A percentile compares a stretch with the other conserved stretches of the same genome.
Evolutionary conservation across 2,329 filamentous ascomycete species (phyloP).

Genomic region (Cladophialophora psammophila): DNA sequence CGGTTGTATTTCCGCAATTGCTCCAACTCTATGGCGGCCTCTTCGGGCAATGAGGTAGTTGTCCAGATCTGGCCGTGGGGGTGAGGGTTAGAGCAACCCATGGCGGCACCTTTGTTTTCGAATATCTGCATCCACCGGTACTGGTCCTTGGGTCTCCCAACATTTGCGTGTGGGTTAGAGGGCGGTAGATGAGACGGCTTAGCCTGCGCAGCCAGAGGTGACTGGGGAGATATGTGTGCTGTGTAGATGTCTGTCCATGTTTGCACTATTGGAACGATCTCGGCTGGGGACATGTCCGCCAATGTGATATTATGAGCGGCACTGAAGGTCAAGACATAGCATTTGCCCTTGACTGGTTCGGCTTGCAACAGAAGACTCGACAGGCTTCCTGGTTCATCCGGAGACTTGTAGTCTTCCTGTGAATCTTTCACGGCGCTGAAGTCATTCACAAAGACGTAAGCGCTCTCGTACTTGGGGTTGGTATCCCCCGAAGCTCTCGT

Average conservation of each 20-base stretch:
- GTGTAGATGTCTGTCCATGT: constrained; percentile 94
- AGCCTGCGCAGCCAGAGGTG: constrained; percentile 64
- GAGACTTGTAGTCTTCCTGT: constrained; percentile 75
- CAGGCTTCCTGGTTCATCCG: constrained; percentile 58
- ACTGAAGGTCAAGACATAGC: constrained; percentile 96
- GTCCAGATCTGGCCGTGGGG: constrained; percentile 98
- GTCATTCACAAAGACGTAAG: constrained; percentile 96
- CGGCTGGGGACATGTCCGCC: constrained; percentile 78
- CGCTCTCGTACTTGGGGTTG: constrained; percentile 86
- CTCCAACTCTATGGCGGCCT: constrained; percentile 78
- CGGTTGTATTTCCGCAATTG: constrained; percentile 80
- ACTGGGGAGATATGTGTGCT: constrained; percentile 76
- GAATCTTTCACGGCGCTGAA: constrained; percentile 96
- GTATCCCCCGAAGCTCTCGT: constrained; percentile 82
- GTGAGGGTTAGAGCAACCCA: constrained; percentile 99
- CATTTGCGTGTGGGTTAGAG: constrained; percentile 52
- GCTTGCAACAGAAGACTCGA: constrained; percentile 80
- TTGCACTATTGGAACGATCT: constrained; percentile 83
- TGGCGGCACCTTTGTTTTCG: constrained; percentile 96
- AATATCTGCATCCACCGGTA: constrained; percentile 99
- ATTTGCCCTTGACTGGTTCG: constrained; percentile 89
- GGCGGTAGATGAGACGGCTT: constrained; percentile 57
- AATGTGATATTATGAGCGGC: constrained; percentile 89
- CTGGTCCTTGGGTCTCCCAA: constrained; percentile 70
- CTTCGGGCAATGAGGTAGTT: constrained; percentile 87